These are phyloP conservation scores for Crithidia sp. DNA, from an alignment of 208 protist species.

Conservation along the genomic window DNA sequence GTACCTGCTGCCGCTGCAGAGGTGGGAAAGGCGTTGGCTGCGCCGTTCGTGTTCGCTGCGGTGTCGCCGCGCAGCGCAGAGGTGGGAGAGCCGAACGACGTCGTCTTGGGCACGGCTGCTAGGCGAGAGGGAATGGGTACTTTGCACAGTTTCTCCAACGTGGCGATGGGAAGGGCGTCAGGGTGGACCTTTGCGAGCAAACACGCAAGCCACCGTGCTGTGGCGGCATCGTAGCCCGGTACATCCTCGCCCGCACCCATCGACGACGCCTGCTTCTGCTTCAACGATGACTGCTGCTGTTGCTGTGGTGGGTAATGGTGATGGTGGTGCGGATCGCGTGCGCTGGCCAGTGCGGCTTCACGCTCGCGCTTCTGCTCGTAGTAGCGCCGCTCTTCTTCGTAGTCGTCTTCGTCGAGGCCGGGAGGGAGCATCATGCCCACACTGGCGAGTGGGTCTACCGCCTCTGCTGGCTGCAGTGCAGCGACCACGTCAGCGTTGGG, in stretches of 20 bases:
- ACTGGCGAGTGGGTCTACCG: constrained; percentile 12
- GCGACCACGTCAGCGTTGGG: not conserved
- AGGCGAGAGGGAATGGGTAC: constrained; percentile 8
- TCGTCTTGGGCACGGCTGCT: not conserved
- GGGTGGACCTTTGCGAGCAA: constrained; percentile 54
- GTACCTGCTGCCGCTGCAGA: not conserved
- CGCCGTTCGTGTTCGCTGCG: not conserved
- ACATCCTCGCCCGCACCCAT: not conserved
- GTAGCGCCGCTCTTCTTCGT: constrained; percentile 43
- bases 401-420: constrained; percentile 60
- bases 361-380: constrained; percentile 21
- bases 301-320: not conserved
- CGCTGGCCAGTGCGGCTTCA: not conserved
- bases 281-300: not conserved
- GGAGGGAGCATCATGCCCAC: constrained; percentile 44
- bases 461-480: not conserved
- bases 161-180: constrained; percentile 51
- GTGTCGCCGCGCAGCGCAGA: not conserved
- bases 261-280: not conserved
- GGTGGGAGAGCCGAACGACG: constrained; percentile 1
- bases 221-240: constrained; percentile 25
- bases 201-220: constrained; percentile 32
- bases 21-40: not conserved
- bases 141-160: constrained; percentile 35
- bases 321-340: not conserved